A percentile compares a stretch with the other conserved stretches of the same genome.
Conservation (phyloP, 805 yeast species). For the Candida piceae region DNA sequence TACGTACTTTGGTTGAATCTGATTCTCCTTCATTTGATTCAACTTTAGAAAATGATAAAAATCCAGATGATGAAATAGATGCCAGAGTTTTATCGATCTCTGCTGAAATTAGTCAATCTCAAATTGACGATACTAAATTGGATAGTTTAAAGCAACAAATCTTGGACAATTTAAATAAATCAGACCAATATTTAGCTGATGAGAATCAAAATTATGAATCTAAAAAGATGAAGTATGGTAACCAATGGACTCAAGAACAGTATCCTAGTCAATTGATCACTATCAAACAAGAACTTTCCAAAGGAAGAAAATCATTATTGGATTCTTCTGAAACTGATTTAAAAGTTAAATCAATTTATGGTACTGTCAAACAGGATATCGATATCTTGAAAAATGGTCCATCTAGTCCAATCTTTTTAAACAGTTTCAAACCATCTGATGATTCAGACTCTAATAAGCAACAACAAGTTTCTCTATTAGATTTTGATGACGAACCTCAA, state of each 20-base stretch:
- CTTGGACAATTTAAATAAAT: slow-evolving; percentile 28
- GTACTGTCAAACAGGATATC: slow-evolving; percentile 38
- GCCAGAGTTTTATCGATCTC: slow-evolving; percentile 36
- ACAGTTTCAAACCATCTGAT: slow-evolving; percentile 25
- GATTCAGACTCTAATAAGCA: too few relatives aligned
- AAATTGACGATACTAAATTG: slow-evolving; percentile 27
- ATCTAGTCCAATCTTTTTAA: slow-evolving; percentile 34
- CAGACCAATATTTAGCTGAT: slow-evolving; percentile 30
- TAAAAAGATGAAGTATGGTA: slow-evolving; percentile 32
- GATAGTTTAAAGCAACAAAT: slow-evolving; percentile 33
- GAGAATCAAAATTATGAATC: slow-evolving; percentile 33
- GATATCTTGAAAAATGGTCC: slow-evolving; percentile 41
- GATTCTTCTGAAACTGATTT: slow-evolving; percentile 61
- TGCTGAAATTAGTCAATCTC: slow-evolving; percentile 23
- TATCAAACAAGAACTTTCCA: slow-evolving; percentile 28
- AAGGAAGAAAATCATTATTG: slow-evolving; percentile 51
- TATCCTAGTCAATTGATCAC: slow-evolving; percentile 13
- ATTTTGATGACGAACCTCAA: slow-evolving; percentile 50
- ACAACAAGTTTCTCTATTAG: slow-evolving; percentile 46
- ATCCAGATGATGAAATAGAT: slow-evolving; percentile 31
- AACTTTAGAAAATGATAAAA: slow-evolving; percentile 6
- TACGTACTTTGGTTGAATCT: slow-evolving; percentile 34
- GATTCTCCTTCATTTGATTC: not conserved
- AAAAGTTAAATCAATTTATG: slow-evolving; percentile 44
- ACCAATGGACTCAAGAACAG: slow-evolving; percentile 30